These are phyloP conservation scores for Kodamaea kaohsiungensis DNA, from an alignment of 805 yeast species.

Conservation along the genomic window DNA sequence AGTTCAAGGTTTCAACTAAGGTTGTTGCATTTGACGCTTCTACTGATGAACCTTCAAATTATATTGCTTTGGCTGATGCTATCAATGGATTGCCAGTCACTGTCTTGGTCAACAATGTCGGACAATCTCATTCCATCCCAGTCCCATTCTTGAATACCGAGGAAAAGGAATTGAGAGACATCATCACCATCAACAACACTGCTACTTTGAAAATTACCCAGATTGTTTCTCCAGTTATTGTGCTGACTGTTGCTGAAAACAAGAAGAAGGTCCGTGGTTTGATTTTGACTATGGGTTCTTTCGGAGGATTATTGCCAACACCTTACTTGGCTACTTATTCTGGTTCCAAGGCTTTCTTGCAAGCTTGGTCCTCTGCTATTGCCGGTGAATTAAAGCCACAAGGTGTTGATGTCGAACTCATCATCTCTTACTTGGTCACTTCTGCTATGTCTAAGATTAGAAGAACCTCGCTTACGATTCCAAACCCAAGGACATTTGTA, in stretches of 20 bases:
- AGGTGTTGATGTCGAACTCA: constrained; percentile 82
- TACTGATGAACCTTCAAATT: constrained; percentile 58
- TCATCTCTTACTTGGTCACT: constrained; percentile 86
- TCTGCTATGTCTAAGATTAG: constrained; percentile 95
- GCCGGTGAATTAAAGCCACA: constrained; percentile 75
- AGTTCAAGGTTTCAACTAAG: constrained; percentile 61
- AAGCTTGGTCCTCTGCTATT: constrained; percentile 87
- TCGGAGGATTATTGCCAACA: constrained; percentile 91
- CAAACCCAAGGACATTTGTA: constrained; percentile 81
- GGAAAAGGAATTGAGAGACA: constrained; percentile 70
- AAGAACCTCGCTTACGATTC: constrained; percentile 72
- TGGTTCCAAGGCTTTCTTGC: constrained; percentile 94
- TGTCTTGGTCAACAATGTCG: constrained; percentile 87
- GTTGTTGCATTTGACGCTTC: constrained; percentile 79
- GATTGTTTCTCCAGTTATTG: constrained; percentile 70
- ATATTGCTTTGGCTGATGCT: constrained; percentile 48
- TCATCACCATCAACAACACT: constrained; percentile 80
- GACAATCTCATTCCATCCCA: constrained; percentile 92
- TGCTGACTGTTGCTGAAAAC: constrained; percentile 47
- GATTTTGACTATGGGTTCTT: constrained; percentile 93
- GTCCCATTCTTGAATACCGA: constrained; percentile 87
- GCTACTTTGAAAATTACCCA: constrained; percentile 86
- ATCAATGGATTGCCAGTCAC: constrained; percentile 61
- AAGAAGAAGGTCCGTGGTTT: constrained; percentile 59
- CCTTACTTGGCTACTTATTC: constrained; percentile 92